Evolutionary conservation across 1,139 yeast genomes (phyloP).

Genomic region (Yamadazyma dushanensis): DNA sequence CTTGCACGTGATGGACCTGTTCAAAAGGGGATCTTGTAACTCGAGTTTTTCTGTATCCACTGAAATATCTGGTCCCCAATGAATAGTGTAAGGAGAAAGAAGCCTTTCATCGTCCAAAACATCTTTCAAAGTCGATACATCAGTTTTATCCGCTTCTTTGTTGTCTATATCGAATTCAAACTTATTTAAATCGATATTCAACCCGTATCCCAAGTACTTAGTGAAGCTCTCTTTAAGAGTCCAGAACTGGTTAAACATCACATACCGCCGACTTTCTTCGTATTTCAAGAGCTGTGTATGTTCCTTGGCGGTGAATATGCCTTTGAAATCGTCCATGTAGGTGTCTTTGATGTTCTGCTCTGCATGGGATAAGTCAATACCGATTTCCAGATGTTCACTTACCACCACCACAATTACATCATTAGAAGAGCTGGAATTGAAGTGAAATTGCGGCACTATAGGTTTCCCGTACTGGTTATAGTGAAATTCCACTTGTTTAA

Average conservation of each 20-base stretch:
- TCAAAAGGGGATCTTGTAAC: neutral
- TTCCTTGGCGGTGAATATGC: slow-evolving; percentile 36
- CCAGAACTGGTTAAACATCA: slow-evolving; percentile 59
- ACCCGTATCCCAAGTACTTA: slow-evolving; percentile 61
- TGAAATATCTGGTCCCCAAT: slow-evolving; percentile 4
- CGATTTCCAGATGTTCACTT: slow-evolving; percentile 38
- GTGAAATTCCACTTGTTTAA: slow-evolving; percentile 12
- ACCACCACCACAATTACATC: slow-evolving; percentile 48
- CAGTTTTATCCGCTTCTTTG: slow-evolving; percentile 1
- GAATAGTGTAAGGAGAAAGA: neutral
- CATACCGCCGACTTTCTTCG: slow-evolving; percentile 37
- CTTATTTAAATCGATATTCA: slow-evolving; percentile 49
- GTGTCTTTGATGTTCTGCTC: slow-evolving; percentile 39
- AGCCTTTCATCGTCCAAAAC: neutral
- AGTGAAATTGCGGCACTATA: slow-evolving; percentile 23
- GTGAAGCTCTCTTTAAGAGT: slow-evolving; percentile 72
- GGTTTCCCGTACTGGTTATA: slow-evolving; percentile 43
- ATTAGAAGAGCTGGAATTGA: slow-evolving; percentile 60
- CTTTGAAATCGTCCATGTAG: slow-evolving; percentile 45
- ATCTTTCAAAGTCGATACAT: neutral
- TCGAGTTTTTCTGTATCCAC: slow-evolving; percentile 1
- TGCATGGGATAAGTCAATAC: slow-evolving; percentile 63
- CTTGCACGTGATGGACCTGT: slow-evolving; percentile 14
- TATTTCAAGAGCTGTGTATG: slow-evolving; percentile 1
- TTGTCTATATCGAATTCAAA: slow-evolving; percentile 16